A percentile compares a stretch with the other conserved stretches of the same genome.
These are phyloP conservation scores for Cymbopogon citratus DNA, from an alignment of 176 grass and related monocot species.

Conservation along the genomic window DNA sequence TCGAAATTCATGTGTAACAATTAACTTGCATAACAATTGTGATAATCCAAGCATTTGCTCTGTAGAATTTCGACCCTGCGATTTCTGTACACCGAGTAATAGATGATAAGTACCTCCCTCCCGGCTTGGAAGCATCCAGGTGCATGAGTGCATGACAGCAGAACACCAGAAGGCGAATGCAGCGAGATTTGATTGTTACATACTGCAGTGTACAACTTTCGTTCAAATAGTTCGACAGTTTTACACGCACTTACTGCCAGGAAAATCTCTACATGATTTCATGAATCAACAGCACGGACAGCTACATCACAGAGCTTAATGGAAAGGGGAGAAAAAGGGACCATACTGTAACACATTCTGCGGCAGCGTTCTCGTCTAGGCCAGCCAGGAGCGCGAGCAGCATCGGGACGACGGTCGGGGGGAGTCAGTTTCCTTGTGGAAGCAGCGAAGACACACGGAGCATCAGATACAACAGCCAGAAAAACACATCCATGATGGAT, in stretches of 20 bases:
- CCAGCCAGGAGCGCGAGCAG: not conserved
- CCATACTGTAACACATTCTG: not conserved
- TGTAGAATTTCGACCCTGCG: not conserved
- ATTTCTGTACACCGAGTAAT: not conserved
- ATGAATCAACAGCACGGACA: constrained; percentile 24
- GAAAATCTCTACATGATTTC: constrained; percentile 23
- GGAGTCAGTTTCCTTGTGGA: constrained; percentile 20
- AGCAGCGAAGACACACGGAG: not conserved
- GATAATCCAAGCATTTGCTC: too few species aligned
- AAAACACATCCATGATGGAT: not conserved
- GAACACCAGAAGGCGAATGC: not conserved
- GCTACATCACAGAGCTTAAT: constrained; percentile 1
- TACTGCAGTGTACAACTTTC: constrained; percentile 26
- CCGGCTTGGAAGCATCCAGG: not conserved
- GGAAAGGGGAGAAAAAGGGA: not conserved
- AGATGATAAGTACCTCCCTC: not conserved
- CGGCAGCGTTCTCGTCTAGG: not conserved
- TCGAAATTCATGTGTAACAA: not conserved
- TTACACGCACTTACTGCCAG: constrained; percentile 36
- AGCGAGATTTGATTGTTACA: not conserved
- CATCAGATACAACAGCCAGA: constrained; percentile 37
- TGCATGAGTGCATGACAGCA: not conserved
- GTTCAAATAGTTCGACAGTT: constrained; percentile 35
- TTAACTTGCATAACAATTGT: not conserved
- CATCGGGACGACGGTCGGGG: not conserved